These are phyloP conservation scores for Pythium monospermum DNA, from an alignment of 352 stramenopile genomes.

Conservation along the genomic window DNA sequence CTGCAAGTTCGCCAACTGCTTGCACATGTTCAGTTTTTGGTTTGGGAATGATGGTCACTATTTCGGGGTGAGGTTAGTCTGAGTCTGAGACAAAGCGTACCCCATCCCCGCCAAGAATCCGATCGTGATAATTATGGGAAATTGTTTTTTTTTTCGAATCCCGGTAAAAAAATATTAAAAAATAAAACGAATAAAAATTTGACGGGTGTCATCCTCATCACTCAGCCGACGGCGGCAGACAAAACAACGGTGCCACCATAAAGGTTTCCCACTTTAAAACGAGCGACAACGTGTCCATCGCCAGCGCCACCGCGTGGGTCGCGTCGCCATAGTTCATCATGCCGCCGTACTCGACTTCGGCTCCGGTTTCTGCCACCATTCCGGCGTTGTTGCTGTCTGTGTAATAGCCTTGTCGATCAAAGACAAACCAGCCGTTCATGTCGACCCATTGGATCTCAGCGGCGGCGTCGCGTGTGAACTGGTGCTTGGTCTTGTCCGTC, in stretches of 20 bases:
- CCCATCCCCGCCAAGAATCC: too few relatives aligned
- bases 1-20: too few relatives aligned
- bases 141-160: too few relatives aligned
- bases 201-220: neutral
- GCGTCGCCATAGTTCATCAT: constrained; percentile 55
- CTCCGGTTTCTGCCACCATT: constrained; percentile 33
- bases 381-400: constrained; percentile 17
- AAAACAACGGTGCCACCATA: constrained; percentile 57
- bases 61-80: too few relatives aligned
- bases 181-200: neutral
- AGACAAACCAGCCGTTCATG: constrained; percentile 62
- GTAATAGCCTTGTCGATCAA: constrained; percentile 44
- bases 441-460: constrained; percentile 63
- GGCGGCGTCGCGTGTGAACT: constrained; percentile 31
- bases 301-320: constrained; percentile 37
- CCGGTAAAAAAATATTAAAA: too few relatives aligned
- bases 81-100: too few relatives aligned
- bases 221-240: constrained; percentile 22
- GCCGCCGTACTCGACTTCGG: constrained; percentile 64
- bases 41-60: too few relatives aligned
- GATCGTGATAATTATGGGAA: too few relatives aligned
- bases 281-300: constrained; percentile 64
- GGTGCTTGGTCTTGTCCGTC: constrained; percentile 14
- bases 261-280: constrained; percentile 60
- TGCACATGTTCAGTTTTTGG: too few relatives aligned